Conservation (phyloP, 2,329 filamentous ascomycete genomes). For the Cadophora sp. region DNA sequence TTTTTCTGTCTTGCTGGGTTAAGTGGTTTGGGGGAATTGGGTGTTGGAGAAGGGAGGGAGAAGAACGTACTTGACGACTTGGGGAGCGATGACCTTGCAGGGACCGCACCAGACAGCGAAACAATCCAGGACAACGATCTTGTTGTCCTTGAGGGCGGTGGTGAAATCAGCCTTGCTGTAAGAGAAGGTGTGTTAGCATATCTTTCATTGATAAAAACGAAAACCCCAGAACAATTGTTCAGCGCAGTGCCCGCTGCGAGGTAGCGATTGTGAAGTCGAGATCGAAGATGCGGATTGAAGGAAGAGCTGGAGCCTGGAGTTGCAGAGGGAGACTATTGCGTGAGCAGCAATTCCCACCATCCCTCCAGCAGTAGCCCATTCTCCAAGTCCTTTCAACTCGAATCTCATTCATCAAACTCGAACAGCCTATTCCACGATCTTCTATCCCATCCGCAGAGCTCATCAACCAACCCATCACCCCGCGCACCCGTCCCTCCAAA, state of each 20-base stretch:
- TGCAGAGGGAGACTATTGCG: not conserved
- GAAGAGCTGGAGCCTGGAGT: not conserved
- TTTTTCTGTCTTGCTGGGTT: not conserved
- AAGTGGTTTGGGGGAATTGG: not conserved
- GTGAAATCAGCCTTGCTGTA: slow-evolving; percentile 66
- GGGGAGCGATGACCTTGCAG: slow-evolving; percentile 88
- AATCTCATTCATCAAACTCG: not conserved
- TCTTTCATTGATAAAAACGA: not conserved
- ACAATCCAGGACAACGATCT: slow-evolving; percentile 81
- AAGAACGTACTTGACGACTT: slow-evolving; percentile 66
- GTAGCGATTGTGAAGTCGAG: not conserved
- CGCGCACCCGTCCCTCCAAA: not conserved
- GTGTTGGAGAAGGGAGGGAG: slow-evolving; percentile 15
- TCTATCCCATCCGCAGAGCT: slow-evolving; percentile 3
- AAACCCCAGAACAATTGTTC: not conserved
- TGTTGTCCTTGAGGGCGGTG: slow-evolving; percentile 58
- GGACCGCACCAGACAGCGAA: slow-evolving; percentile 93
- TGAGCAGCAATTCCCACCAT: not conserved
- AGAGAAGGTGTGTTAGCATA: slow-evolving; percentile 33
- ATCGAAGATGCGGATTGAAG: not conserved
- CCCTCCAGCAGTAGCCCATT: not conserved
- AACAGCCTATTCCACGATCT: not conserved
- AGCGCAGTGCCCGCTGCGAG: not conserved
- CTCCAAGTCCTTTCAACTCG: not conserved
- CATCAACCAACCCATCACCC: not conserved